Base-by-base conservation (phyloP, 352 stramenopile genomes). In the Phytophthora litchii region DNA sequence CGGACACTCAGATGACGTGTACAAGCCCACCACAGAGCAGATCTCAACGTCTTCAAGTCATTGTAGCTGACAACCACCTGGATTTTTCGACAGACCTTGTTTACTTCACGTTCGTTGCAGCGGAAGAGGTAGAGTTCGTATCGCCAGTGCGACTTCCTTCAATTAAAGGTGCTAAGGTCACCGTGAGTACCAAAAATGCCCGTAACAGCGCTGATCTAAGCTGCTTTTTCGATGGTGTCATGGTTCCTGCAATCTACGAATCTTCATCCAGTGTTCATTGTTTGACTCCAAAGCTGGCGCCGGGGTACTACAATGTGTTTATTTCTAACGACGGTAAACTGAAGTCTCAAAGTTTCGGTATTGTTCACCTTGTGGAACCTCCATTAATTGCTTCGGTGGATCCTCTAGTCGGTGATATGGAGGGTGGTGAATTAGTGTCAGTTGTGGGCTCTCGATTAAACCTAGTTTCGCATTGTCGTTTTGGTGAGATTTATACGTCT, bases 391-490 rank as follows among this genome's bases (percentile, higher is more conserved):
- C 59, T 12, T 71, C 49, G 1, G 74, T 81, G 12, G 36, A 76
- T 3, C 77, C 75, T 11, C 13, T 66, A 0, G n/a, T 57, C 12
- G 67, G 67, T 11, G 56, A 43, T 25, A 60, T 74, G 4, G 60
- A 60, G 1, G 83, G 85, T 10, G 83, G 81, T 0, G 27, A 74
- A 19, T 17, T 81, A 2, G 60, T 93, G 0, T 54, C 41, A 0
- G 56, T 95, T n/a, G 43, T 61, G 11, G 86, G 86, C 0, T 66
- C 69, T 21, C 61, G 80, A 17, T 64, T 95, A 1, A 60, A 87
- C 19, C 34, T 67, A 0, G 66, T 95, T 10, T 77, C 78, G 0
- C 71, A 92, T 48, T 97, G 90, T 58, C 58, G 70, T n/a, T 94
- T 97, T 71, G 86, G 82, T 13, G 45, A 43, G 1, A 43, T 52